Evolutionary conservation across 768 basidiomycete genomes (phyloP), one percentile per base, ranked within the genome.

Genomic region (Naganishia friedmannii): DNA sequence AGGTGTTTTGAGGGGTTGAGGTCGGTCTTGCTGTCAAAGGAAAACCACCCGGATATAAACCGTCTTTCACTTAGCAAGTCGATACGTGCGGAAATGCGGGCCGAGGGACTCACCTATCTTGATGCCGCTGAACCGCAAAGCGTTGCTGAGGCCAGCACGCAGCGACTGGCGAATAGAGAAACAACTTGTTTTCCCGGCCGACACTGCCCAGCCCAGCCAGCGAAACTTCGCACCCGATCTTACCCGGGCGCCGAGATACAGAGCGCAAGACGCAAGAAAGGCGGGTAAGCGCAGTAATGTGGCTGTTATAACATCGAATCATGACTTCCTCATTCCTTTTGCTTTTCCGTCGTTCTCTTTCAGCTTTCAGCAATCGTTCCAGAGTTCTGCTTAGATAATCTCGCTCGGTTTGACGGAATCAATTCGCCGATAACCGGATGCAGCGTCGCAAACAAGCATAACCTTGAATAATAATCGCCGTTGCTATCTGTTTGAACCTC

Each of bases 101-200:
- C n/a, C n/a, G 39, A 26, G 15, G 7, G 3, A 63, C 60, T 45
- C 39, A 45, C 60, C 60, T 63, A 42, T 58, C 57, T 63, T 63
- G 60, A 63, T 63, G 60, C 57, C 57, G 57, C 57, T 58, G 57
- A 37, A 58, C 57, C 57, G 57, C 57, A 58, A 37, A 37, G 34
- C n/a, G 34, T 23, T 23, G 57, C 31, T 9, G 34, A 32, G 57
- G 57, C 15, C 57, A n/a, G 54, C 21, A 58, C 32, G 57, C 31
- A 32, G 57, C 32, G n/a, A 32, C 28, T 39, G 19, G 57, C 32
- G 57, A 37, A 39, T 51, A 12, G 48, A 51, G 48, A 51, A 51
- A 3, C 48, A 37, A 58, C 34, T 58, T 58, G 57, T 58, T 58
- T 58, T 58, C 57, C 57, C 19, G 57, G 57, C 57, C n/a, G 15